Evolutionary conservation across 805 yeast genomes (phyloP).

Genomic region (Maudiozyma barnettii): DNA sequence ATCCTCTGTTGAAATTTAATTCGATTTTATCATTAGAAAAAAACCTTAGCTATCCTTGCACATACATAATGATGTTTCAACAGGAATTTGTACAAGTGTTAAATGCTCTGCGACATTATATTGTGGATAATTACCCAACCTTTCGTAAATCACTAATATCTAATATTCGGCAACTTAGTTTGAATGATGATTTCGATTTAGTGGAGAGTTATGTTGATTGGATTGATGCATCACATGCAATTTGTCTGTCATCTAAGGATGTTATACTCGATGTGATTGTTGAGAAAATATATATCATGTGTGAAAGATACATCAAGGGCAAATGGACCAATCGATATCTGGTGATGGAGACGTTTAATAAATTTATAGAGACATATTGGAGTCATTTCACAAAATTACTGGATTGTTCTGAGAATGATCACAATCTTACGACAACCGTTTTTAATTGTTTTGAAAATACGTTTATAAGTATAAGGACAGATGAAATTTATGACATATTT

Average conservation of each 20-base stretch:
- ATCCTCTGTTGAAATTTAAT: neutral
- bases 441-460: slow-evolving; percentile 20
- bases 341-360: slow-evolving; percentile 21
- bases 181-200: slow-evolving; percentile 23
- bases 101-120: slow-evolving; percentile 18
- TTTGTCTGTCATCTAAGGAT: slow-evolving; percentile 10
- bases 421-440: slow-evolving; percentile 18
- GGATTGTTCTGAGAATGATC: slow-evolving; percentile 21
- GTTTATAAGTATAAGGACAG: slow-evolving; percentile 35
- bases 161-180: slow-evolving; percentile 10
- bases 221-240: slow-evolving; percentile 16
- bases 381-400: slow-evolving; percentile 14
- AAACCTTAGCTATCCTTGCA: slow-evolving; percentile 18
- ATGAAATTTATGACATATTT: slow-evolving; percentile 49
- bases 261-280: slow-evolving; percentile 16
- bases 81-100: slow-evolving; percentile 15
- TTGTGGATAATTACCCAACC: slow-evolving; percentile 12
- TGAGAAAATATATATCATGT: slow-evolving; percentile 13
- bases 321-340: slow-evolving; percentile 15
- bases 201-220: slow-evolving; percentile 16
- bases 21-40: slow-evolving; percentile 14
- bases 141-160: slow-evolving; percentile 10
- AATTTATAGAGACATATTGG: slow-evolving; percentile 23
- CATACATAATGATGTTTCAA: slow-evolving; percentile 10
- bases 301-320: slow-evolving; percentile 13